phyloP scores from a whole-genome alignment of 306 rosid species.

The Cucumis melo region DNA sequence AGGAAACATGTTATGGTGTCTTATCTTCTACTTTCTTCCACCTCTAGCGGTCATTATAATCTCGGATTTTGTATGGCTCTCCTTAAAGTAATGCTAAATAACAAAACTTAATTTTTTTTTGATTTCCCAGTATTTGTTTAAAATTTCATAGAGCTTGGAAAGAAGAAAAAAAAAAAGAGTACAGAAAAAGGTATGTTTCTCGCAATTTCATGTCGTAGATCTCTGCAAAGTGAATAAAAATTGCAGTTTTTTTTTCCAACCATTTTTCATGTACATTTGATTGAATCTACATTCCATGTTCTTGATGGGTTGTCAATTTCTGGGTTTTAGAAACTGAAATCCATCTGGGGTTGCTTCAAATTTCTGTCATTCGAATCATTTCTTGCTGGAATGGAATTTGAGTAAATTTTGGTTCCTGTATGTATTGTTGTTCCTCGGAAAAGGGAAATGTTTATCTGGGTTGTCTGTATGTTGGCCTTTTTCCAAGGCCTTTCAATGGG shows the following conservation, averaged over 20 bases:
- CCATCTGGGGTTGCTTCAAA: background rate
- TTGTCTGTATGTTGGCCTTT: background rate
- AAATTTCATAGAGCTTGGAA: background rate
- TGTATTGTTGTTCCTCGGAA: background rate
- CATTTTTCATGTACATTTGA: background rate
- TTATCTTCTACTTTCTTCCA: background rate
- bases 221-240: constrained; percentile 23
- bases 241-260: constrained; percentile 10
- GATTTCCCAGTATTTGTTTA: background rate
- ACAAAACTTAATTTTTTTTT: background rate
- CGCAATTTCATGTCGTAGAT: constrained; percentile 57
- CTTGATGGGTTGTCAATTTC: background rate
- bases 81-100: background rate
- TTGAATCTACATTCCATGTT: background rate
- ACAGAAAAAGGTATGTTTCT: constrained; percentile 6
- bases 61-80: constrained; percentile 1
- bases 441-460: background rate
- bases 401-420: background rate
- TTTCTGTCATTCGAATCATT: background rate
- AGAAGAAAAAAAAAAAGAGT: background rate
- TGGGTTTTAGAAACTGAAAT: background rate
- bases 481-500: background rate
- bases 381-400: background rate
- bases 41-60: background rate
- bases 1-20: constrained; percentile 2